Evolutionary conservation across 352 stramenopile genomes (phyloP), one percentile per base, ranked within the genome.

Genomic region (Phytophthora kernoviae): DNA sequence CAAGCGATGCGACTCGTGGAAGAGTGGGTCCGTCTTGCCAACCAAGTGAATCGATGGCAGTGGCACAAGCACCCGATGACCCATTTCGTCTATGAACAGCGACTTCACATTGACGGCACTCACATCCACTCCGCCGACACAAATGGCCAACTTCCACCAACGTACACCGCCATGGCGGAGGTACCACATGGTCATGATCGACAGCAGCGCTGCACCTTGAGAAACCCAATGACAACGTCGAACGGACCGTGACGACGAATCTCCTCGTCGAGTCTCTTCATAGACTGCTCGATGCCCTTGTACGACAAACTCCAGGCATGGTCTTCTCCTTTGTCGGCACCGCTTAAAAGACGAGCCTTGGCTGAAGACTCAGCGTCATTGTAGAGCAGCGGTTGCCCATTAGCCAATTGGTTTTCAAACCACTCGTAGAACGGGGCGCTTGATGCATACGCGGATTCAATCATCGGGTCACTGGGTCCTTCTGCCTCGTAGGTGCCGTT

Each of bases 11-110:
- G 68, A 74, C 20, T 82, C 70, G 5, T 65, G 49, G 37, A 77
- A 86, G 22, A 87, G 73, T n/a, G 76, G 71, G 33, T 91, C 79
- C 20, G 75, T 79, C 64, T 84, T 79, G 26, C 77, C 81, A 26
- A 83, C 58, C n/a, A 91, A 55, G 49, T 87, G 77, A 33, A 83
- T 69, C 8, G 73, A 79, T 17, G 69, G 61, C 48, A 78, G 24
- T 36, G 63, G 57, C 32, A 83, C 68, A 20, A 53, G 49, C 37
- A 87, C 45, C 6, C 42, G 53, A 20, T 34, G 45, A 2, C 62
- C 67, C 7, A 65, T 34, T 0, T 70, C 57, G 22, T 70, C 66
- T 20, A 83, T 46, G 36, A 84, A 79, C 26, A 83, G 40, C 3
- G 59, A 68, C 18, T 70, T 77, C 11, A 57, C 55, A 30, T 72